Evolutionary conservation across 2,329 filamentous ascomycete genomes (phyloP).

Genomic region (Penicillium sp.): DNA sequence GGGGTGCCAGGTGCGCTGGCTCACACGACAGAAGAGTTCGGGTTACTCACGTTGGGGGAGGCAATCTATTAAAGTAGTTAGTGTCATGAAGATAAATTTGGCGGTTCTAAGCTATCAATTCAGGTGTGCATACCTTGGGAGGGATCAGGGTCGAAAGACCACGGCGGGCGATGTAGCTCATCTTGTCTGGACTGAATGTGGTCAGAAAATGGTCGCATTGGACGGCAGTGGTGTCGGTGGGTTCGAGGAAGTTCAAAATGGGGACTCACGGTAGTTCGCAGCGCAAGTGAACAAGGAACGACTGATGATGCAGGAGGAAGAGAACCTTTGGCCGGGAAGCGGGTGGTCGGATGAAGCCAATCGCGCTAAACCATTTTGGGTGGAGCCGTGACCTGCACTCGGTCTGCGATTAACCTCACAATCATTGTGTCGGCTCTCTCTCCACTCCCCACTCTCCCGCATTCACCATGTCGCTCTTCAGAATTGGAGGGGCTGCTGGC

Average conservation of each 20-base stretch:
- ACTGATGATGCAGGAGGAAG: conserved; percentile 35
- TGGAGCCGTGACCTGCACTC: conserved; percentile 32
- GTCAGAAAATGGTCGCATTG: conserved; percentile 28
- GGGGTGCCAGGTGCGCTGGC: conserved; percentile 11
- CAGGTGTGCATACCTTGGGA: conserved; percentile 73
- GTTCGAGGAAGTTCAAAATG: not conserved
- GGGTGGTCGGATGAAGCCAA: conserved; percentile 38
- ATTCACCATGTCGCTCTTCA: conserved; percentile 65
- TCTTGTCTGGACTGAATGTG: conserved; percentile 55
- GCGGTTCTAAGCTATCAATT: conserved; percentile 11
- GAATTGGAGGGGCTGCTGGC: conserved; percentile 49
- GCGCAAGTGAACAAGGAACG: conserved; percentile 33
- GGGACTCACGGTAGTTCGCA: conserved; percentile 33
- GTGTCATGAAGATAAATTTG: conserved; percentile 27
- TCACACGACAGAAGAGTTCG: conserved; percentile 3
- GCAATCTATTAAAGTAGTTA: conserved; percentile 42
- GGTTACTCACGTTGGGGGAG: conserved; percentile 40
- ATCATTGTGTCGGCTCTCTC: conserved; percentile 32
- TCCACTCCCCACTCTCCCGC: conserved; percentile 19
- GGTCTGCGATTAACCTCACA: conserved; percentile 32
- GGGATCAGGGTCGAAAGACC: conserved; percentile 98
- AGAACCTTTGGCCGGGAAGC: conserved; percentile 36
- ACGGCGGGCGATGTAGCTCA: conserved; percentile 90
- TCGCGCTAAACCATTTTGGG: conserved; percentile 39
- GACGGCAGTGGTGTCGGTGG: not conserved